Percentiles rank a stretch among this genome's conserved stretches.
Evolutionary conservation across 2,329 filamentous ascomycete species (phyloP).

Genomic region (Calonectria leucothoes): DNA sequence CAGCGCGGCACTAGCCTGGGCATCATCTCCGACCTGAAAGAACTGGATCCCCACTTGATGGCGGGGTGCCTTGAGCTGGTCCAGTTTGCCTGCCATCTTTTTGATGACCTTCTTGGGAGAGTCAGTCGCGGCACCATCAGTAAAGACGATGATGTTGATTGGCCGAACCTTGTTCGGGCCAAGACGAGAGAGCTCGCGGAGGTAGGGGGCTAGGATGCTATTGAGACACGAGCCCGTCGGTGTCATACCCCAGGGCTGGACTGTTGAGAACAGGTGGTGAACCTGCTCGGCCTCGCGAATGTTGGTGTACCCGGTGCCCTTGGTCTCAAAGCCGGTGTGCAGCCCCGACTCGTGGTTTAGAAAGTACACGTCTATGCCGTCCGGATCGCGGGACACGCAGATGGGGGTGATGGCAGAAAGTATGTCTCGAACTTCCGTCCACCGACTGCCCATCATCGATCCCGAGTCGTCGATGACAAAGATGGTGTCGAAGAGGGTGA

Average conservation of each 20-base stretch:
- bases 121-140: slow-evolving; percentile 85
- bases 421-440: slow-evolving; percentile 79
- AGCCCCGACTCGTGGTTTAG: slow-evolving; percentile 72
- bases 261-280: slow-evolving; percentile 74
- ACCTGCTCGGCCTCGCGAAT: slow-evolving; percentile 70
- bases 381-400: slow-evolving; percentile 80
- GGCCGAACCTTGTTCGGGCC: slow-evolving; percentile 70
- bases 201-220: slow-evolving; percentile 79
- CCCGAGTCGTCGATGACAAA: slow-evolving; percentile 94
- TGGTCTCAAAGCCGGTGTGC: slow-evolving; percentile 48
- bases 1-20: slow-evolving; percentile 72
- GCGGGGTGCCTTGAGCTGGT: slow-evolving; percentile 74
- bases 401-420: slow-evolving; percentile 82
- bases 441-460: slow-evolving; percentile 83
- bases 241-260: slow-evolving; percentile 75
- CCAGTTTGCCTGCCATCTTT: slow-evolving; percentile 74
- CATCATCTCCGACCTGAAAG: slow-evolving; percentile 89
- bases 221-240: slow-evolving; percentile 80
- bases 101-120: slow-evolving; percentile 80
- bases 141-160: slow-evolving; percentile 92
- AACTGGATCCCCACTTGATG: slow-evolving; percentile 95
- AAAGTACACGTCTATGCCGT: slow-evolving; percentile 94
- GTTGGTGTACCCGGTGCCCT: slow-evolving; percentile 68
- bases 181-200: slow-evolving; percentile 55
- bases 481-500: slow-evolving; percentile 84